Percentiles rank a stretch among this genome's conserved stretches.
Evolutionary conservation across 2,329 filamentous ascomycete genomes (phyloP).

Genomic region (Aspergillus proliferans): DNA sequence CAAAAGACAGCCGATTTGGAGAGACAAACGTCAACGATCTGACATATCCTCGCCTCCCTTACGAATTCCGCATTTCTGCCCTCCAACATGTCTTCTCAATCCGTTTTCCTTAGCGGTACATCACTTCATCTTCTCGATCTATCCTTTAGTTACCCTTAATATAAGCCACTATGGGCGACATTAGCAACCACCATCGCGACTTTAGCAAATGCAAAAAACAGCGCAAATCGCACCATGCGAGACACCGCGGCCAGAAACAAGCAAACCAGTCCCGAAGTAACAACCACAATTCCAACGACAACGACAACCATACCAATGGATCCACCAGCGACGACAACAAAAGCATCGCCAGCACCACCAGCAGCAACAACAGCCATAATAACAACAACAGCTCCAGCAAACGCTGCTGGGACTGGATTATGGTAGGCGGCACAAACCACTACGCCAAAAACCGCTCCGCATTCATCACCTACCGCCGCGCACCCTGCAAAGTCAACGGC

Average conservation of each 20-base stretch:
- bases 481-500: conserved; percentile 10
- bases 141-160: neutral
- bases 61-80: too few relatives aligned
- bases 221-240: neutral
- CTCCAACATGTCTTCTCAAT: too few relatives aligned
- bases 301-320: too few relatives aligned
- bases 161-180: neutral
- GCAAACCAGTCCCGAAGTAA: neutral
- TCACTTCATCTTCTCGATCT: too few relatives aligned
- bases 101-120: too few relatives aligned
- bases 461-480: conserved; percentile 14
- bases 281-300: too few relatives aligned
- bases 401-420: conserved; percentile 17
- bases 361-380: neutral
- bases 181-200: neutral
- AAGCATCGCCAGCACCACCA: neutral
- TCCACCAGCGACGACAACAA: neutral
- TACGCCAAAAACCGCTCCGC: conserved; percentile 17
- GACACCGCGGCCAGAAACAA: neutral
- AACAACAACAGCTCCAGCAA: neutral
- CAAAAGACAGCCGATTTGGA: too few relatives aligned
- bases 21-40: too few relatives aligned
- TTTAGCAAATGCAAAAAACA: neutral
- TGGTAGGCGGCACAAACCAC: conserved; percentile 12
- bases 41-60: too few relatives aligned